Evolutionary conservation across 331 rosid species (phyloP), one percentile per base, ranked within the genome.

Genomic region (Acacia pycnantha): DNA sequence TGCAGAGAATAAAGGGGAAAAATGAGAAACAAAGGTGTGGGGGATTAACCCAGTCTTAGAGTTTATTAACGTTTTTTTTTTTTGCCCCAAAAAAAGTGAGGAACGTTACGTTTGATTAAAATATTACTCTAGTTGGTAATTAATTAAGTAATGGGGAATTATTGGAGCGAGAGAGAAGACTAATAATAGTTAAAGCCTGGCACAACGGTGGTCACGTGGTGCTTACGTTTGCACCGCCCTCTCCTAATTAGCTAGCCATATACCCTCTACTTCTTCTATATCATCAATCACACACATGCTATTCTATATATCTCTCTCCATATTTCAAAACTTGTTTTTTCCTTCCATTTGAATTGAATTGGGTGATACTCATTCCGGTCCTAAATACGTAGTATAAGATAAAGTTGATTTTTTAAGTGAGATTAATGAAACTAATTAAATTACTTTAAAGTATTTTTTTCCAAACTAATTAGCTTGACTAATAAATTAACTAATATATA

Each of bases 131-230:
- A 48, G 3, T 4, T 19, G 2, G 9, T 53, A 0, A 69, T 53
- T 70, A 72, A 61, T 59, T 24, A 67, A 50, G 71, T 37, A 76
- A 47, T 6, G 43, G 31, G 79, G 78, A 84, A 88, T 82, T 83
- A 80, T 83, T 80, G 76, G 82, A 82, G 84, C 66, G 84, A 70
- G 83, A 70, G 76, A 61, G 74, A 81, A 73, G 90, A 18, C 66
- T n/a, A n/a, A n/a, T 7, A 7, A 19, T 18, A 18, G 22, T 33
- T 4, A 59, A 11, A 21, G 21, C 68, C 89, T 68, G 79, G 56
- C 83, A 90, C 82, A 81, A 90, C 97, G 91, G 92, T 80, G 86
- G 81, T 89, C 94, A 92, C 92, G 81, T 90, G 97, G 74, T 71
- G 67, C 80, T 50, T 72, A 4, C 47, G 21, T 59, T n/a, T 18